Percentiles rank a stretch among this genome's conserved stretches.
Evolutionary conservation across 1,284 basidiomycete genomes (phyloP).

Genomic region (Ceratobasidium papillatum): DNA sequence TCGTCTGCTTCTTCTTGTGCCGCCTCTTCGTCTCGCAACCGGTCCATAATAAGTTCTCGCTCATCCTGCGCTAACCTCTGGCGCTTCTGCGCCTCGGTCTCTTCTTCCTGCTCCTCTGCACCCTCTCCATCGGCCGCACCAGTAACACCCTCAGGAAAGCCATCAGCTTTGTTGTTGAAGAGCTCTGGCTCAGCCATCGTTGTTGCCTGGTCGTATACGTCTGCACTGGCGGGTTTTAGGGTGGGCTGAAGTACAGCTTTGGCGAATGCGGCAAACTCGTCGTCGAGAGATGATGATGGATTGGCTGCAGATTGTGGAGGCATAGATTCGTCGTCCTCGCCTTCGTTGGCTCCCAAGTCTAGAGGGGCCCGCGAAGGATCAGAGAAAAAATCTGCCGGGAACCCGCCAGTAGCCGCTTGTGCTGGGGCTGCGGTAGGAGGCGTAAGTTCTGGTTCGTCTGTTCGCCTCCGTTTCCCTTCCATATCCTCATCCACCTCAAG

Average conservation of each 20-base stretch:
- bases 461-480: conserved; percentile 54
- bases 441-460: conserved; percentile 50
- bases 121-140: conserved; percentile 43
- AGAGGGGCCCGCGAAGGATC: conserved; percentile 67
- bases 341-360: conserved; percentile 53
- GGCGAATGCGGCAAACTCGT: conserved; percentile 63
- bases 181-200: conserved; percentile 72
- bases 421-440: conserved; percentile 17
- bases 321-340: conserved; percentile 58
- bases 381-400: conserved; percentile 81
- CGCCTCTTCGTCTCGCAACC: conserved; percentile 78
- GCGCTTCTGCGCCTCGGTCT: conserved; percentile 56
- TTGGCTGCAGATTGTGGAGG: conserved; percentile 45
- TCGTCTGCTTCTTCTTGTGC: conserved; percentile 85
- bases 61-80: conserved; percentile 70
- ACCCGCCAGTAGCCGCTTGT: conserved; percentile 47
- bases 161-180: conserved; percentile 54
- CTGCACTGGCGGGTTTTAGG: conserved; percentile 46
- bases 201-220: conserved; percentile 73
- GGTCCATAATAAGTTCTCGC: conserved; percentile 81
- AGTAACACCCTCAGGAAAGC: conserved; percentile 58
- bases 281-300: conserved; percentile 53
- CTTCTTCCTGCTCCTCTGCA: conserved; percentile 49
- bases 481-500: conserved; percentile 48
- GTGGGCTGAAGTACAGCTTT: conserved; percentile 36